phyloP scores from a whole-genome alignment of 352 stramenopile species.

The Pythium sukuiense region DNA sequence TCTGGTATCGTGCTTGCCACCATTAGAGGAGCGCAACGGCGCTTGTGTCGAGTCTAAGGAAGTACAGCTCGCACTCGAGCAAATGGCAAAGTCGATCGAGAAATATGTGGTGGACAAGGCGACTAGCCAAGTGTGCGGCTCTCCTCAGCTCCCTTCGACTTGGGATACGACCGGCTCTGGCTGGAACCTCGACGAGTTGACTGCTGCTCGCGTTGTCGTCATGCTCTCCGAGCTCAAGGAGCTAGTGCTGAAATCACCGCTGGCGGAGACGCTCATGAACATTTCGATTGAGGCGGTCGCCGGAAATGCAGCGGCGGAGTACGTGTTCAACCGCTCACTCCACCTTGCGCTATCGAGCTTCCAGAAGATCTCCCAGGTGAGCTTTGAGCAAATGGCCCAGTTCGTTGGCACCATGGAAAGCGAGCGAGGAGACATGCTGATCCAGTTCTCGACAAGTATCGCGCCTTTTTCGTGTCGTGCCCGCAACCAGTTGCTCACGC shows the following conservation, averaged over 20 bases:
- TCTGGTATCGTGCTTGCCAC: constrained; percentile 44
- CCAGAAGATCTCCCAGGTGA: constrained; percentile 40
- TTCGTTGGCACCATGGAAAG: constrained; percentile 32
- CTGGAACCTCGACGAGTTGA: constrained; percentile 14
- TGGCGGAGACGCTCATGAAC: constrained; percentile 40
- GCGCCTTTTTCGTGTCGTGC: constrained; percentile 57
- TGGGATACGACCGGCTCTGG: background rate
- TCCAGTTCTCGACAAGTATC: constrained; percentile 45
- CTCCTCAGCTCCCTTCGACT: constrained; percentile 35
- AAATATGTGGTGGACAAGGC: constrained; percentile 44
- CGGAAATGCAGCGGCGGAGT: constrained; percentile 33
- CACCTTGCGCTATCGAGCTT: constrained; percentile 59
- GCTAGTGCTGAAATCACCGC: constrained; percentile 42
- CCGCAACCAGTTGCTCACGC: constrained; percentile 44
- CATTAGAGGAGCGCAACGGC: constrained; percentile 48
- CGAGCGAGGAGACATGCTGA: constrained; percentile 33
- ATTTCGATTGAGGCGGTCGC: constrained; percentile 26
- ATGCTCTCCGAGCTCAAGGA: constrained; percentile 52
- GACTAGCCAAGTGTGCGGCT: constrained; percentile 34
- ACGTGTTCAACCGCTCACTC: constrained; percentile 63
- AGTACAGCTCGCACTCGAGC: constrained; percentile 45
- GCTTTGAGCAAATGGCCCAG: constrained; percentile 16
- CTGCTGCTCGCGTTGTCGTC: constrained; percentile 37
- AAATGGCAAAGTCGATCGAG: constrained; percentile 48
- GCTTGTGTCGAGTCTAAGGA: constrained; percentile 58